A percentile compares a stretch with the other conserved stretches of the same genome.
These are phyloP conservation scores for Musa troglodytarum DNA, from an alignment of 176 grass and related monocot genomes.

Conservation along the genomic window DNA sequence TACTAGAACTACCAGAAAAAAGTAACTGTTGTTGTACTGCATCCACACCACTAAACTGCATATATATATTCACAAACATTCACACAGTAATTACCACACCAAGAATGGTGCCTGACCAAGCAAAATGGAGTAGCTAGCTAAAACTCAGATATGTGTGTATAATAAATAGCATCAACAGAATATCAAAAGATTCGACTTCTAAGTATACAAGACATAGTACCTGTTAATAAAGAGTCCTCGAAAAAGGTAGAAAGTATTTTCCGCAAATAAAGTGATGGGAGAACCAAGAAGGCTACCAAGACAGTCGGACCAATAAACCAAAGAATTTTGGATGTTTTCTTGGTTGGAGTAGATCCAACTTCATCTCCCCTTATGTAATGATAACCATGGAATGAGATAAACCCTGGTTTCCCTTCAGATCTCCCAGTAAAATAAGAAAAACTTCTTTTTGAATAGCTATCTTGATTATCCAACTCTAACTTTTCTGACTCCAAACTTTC, in stretches of 20 bases:
- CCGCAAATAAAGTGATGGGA: constrained; percentile 80
- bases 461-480: constrained; percentile 15
- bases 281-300: constrained; percentile 78
- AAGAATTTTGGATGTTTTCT: constrained; percentile 53
- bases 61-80: not conserved
- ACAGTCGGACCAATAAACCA: constrained; percentile 88
- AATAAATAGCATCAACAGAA: not conserved
- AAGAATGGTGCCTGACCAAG: not conserved
- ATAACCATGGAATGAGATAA: constrained; percentile 56
- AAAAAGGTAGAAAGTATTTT: constrained; percentile 76
- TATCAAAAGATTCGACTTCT: not conserved
- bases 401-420: constrained; percentile 61
- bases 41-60: not conserved
- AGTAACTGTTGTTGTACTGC: no score
- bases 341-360: constrained; percentile 36
- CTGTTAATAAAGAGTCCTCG: constrained; percentile 95
- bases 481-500: constrained; percentile 19
- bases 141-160: not conserved
- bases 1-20: no score
- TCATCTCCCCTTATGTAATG: constrained; percentile 23
- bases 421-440: constrained; percentile 27
- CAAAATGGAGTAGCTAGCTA: not conserved
- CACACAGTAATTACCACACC: not conserved
- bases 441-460: constrained; percentile 15
- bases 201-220: constrained; percentile 33